phyloP scores from a whole-genome alignment of 106 monocot genomes.

The Chionographis japonica region DNA sequence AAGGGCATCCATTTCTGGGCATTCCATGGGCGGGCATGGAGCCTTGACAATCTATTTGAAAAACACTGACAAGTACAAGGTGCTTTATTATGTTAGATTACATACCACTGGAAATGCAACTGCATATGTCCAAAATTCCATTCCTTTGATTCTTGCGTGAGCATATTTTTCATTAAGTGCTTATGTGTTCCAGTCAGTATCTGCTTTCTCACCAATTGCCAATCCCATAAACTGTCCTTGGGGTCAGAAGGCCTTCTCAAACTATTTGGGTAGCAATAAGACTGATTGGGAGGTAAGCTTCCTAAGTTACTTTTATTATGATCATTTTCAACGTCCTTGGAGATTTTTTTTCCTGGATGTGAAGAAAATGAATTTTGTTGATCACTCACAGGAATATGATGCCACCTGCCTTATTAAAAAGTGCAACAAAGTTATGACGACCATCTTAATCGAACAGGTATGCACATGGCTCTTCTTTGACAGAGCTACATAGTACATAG shows the following conservation, averaged over 20 bases:
- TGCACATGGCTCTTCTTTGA: neutral
- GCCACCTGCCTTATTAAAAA: constrained; percentile 74
- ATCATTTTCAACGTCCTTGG: neutral
- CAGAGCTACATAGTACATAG: too few relatives aligned
- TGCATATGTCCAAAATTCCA: neutral
- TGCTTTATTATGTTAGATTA: constrained; percentile 8
- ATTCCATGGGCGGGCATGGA: constrained; percentile 99
- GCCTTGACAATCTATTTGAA: constrained; percentile 89
- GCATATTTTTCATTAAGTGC: neutral
- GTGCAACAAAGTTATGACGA: constrained; percentile 41
- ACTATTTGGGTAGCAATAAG: constrained; percentile 73
- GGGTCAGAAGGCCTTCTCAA: constrained; percentile 97
- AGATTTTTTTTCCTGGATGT: too few relatives aligned
- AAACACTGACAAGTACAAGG: constrained; percentile 82
- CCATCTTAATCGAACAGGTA: constrained; percentile 96
- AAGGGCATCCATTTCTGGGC: constrained; percentile 80
- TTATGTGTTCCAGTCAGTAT: constrained; percentile 61
- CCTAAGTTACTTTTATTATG: neutral
- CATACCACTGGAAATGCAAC: too few relatives aligned
- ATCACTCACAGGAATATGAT: constrained; percentile 75
- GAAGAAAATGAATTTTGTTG: neutral
- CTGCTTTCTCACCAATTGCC: constrained; percentile 83
- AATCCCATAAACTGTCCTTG: constrained; percentile 92
- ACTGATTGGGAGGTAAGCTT: constrained; percentile 79
- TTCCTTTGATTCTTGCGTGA: neutral